Base-by-base conservation (phyloP, 2,329 filamentous ascomycete species). In the Colletotrichum graminicola region DNA sequence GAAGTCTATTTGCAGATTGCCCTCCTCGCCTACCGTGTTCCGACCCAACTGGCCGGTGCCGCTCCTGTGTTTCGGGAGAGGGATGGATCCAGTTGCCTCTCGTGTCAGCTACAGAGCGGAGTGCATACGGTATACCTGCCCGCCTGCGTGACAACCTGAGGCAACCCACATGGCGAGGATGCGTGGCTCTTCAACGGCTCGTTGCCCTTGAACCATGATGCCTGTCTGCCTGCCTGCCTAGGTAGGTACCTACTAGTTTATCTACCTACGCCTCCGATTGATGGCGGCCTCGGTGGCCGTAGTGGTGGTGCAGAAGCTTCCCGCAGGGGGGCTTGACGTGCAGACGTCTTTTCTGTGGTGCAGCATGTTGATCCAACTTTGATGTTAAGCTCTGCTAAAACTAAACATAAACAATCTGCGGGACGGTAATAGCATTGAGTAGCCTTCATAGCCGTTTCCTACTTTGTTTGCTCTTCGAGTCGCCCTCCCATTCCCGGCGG, bases 251-350 rank as follows among this genome's bases (percentile, higher is more conserved):
- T 39, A 3, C 12, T 29, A 32, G 23, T 32, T 34, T 52, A 45
- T 45, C 39, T 41, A 21, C 49, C 39, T 41, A 21, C 49, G 59
- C 59, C 65, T 49, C 41, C 47, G 51, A 34, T 41, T 56, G 32
- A 67, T 55, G 57, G 21, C 29, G n/a, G 47, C 36, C 23, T 36
- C 14, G 47, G 36, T 36, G 10, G 6, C 6, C 21, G 34, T 57
- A n/a, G 34, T 62, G 59, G 51, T 55, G 59, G 32, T 39, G 23
- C 18, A 62, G 39, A 67, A 67, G 51, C 59, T 62, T 49, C 45
- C 43, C 21, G 54, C 3, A 18, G 5, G 54, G 18, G 18, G 66
- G 26, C 21, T 41, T 29, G 43, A 59, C 47, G 39, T 26, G 39
- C 39, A 66, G 62, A 39, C 45, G 32, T 56, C n/a, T 36, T 21